phyloP scores from a whole-genome alignment of 225 moss, liverwort and hornwort genomes.

The Asterella californica region DNA sequence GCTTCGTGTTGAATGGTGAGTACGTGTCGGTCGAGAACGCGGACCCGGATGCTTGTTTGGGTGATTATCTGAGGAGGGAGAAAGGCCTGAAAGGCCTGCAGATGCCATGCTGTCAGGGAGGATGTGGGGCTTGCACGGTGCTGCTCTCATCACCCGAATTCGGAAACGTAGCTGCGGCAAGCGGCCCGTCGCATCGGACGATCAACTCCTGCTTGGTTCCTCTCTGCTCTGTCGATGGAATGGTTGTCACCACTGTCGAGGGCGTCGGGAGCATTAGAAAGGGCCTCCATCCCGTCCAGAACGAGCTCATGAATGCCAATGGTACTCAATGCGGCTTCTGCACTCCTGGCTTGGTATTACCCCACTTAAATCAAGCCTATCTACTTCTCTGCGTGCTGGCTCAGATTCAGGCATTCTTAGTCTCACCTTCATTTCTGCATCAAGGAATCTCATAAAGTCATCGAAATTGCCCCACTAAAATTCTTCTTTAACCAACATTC shows the following conservation, averaged over 20 bases:
- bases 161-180: not conserved
- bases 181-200: slow-evolving; percentile 27
- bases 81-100: slow-evolving; percentile 56
- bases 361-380: not conserved
- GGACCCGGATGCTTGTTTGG: slow-evolving; percentile 46
- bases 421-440: too few species aligned
- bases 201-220: slow-evolving; percentile 74
- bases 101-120: slow-evolving; percentile 56
- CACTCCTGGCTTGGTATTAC: slow-evolving; percentile 64
- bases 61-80: slow-evolving; percentile 45
- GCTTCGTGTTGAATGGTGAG: slow-evolving; percentile 57
- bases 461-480: too few species aligned
- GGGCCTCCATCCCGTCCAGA: slow-evolving; percentile 71
- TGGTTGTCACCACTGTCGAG: slow-evolving; percentile 72
- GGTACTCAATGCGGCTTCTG: slow-evolving; percentile 89
- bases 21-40: slow-evolving; percentile 45
- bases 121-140: slow-evolving; percentile 68
- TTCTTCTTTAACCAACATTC: too few species aligned
- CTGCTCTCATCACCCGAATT: slow-evolving; percentile 41
- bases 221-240: slow-evolving; percentile 71
- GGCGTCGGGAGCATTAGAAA: slow-evolving; percentile 51
- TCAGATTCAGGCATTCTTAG: too few species aligned
- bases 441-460: too few species aligned
- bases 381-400: not conserved
- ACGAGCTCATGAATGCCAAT: slow-evolving; percentile 50